Evolutionary conservation across 352 stramenopile genomes (phyloP), one percentile per base, ranked within the genome.

Genomic region (Pythium catenulatum): DNA sequence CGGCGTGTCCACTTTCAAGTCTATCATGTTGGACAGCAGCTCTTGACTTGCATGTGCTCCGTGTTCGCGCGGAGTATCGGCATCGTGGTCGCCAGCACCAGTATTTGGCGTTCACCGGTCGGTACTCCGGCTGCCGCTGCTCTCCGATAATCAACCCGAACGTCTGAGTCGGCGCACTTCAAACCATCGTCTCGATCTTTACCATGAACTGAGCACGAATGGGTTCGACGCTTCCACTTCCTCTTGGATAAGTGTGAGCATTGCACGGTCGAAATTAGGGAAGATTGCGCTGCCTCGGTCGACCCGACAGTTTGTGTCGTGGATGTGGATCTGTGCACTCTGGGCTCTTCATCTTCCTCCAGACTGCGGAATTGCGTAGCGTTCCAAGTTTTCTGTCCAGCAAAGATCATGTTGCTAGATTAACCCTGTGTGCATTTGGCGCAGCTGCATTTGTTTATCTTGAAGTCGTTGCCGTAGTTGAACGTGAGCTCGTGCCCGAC

Each of bases 261-360:
- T 56, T 11, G n/a, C 30, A 23, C n/a, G 36, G 32, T 86, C 68
- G 41, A 80, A 45, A 43, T 73, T 15, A 4, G 68, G 37, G 36
- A 80, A 68, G 45, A 80, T 76, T 0, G 36, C 52, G 15, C 27
- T 45, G 14, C 79, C 45, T 58, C 79, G 66, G 5, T 66, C n/a
- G 15, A 79, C n/a, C 36, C 61, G 54, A 27, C 69, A 59, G 39
- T 86, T 36, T 46, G 70, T 81, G 48, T 86, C 80, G 30, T 39
- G 58, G 17, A 82, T 63, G 21, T 86, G 78, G 59, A 86, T 82
- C 41, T 86, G 61, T 4, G 80, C 80, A 86, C 81, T 13, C 45
- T 5, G 36, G 45, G 54, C 39, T 80, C 32, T 27, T 68, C 69
- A 27, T 50, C 15, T 25, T 85, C 56, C 25, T 25, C 30, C n/a